phyloP scores from a whole-genome alignment of 2,329 filamentous ascomycete species.

The Colletotrichum shisoi region DNA sequence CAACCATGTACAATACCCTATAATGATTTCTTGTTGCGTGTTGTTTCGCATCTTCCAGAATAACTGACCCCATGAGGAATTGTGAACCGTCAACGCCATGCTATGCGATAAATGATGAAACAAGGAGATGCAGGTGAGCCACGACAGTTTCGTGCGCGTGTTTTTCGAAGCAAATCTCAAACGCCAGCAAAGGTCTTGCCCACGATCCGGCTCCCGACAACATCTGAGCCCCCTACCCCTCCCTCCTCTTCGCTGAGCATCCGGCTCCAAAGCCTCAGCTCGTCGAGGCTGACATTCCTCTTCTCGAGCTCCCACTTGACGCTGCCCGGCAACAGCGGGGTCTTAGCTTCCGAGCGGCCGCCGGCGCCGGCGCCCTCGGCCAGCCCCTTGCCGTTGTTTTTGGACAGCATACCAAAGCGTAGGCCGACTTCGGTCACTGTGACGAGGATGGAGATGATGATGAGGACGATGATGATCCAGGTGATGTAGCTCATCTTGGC shows the following conservation, averaged over 20 bases:
- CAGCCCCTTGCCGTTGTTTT: conserved; percentile 42
- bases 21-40: not conserved
- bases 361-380: conserved; percentile 16
- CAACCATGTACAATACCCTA: not conserved
- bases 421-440: conserved; percentile 89
- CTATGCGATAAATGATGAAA: conserved; percentile 23
- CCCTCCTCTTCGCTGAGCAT: conserved; percentile 41
- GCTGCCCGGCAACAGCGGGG: conserved; percentile 14
- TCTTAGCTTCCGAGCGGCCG: not conserved
- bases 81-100: conserved; percentile 27
- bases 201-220: conserved; percentile 39
- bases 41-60: not conserved
- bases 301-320: conserved; percentile 38
- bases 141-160: too few relatives aligned
- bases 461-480: conserved; percentile 97
- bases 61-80: not conserved
- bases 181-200: conserved; percentile 38
- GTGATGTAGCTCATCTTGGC: conserved; percentile 96
- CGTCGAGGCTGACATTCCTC: conserved; percentile 39
- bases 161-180: conserved; percentile 2
- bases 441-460: conserved; percentile 87
- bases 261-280: conserved; percentile 42
- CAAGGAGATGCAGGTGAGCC: not conserved
- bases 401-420: conserved; percentile 77
- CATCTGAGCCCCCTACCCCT: conserved; percentile 15